Percentiles rank a stretch among this genome's conserved stretches.
Evolutionary conservation across 139 green algal species (phyloP).

Genomic region (Yamagishiella unicocca): DNA sequence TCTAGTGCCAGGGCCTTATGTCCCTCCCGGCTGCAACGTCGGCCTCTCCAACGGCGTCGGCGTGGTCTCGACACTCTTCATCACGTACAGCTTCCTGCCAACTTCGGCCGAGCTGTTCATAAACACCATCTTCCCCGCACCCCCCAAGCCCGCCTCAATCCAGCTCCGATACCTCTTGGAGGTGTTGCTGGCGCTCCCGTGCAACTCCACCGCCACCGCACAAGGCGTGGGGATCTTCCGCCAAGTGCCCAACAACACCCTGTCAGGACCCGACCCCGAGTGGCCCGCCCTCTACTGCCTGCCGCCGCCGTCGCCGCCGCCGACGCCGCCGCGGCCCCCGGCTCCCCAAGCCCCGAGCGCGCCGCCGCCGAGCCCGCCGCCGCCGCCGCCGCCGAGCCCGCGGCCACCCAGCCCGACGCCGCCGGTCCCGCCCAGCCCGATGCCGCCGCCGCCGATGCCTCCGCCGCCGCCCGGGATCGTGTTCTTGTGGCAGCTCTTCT

Average conservation of each 20-base stretch:
- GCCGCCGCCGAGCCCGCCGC: neutral
- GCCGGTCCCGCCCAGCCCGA: neutral
- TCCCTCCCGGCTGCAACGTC: neutral
- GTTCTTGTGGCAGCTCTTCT: conserved; percentile 18
- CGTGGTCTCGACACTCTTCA: neutral
- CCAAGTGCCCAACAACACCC: neutral
- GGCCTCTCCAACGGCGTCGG: neutral
- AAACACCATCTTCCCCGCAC: conserved; percentile 20
- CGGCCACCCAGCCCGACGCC: neutral
- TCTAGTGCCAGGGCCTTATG: neutral
- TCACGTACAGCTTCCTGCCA: neutral
- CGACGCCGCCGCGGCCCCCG: neutral
- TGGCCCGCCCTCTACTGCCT: conserved; percentile 21
- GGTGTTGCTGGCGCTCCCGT: neutral
- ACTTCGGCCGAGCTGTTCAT: neutral
- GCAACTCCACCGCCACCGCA: neutral
- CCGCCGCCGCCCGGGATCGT: conserved; percentile 15
- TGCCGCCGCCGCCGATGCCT: neutral
- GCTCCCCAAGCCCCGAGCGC: no score
- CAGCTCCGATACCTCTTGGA: conserved; percentile 2
- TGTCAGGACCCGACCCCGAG: no score
- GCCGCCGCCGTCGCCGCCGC: neutral
- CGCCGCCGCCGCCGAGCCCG: neutral
- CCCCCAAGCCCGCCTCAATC: neutral
- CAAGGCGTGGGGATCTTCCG: neutral